Evolutionary conservation across 1,139 yeast species (phyloP), one percentile per base, ranked within the genome.

Genomic region (Hansenula sp.): DNA sequence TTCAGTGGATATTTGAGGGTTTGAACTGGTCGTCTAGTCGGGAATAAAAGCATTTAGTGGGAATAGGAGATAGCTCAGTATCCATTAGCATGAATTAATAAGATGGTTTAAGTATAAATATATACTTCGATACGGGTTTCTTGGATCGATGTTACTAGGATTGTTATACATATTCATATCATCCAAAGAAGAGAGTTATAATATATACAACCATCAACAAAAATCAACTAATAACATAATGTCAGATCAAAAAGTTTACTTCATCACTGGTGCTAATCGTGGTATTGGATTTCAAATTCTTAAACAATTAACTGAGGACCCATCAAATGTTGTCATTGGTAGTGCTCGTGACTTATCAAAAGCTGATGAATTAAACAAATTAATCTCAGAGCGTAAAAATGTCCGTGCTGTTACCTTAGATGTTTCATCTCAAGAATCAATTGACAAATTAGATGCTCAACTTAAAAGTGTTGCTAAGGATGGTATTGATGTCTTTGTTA

Each of bases 401-500:
- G 32, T 52, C 25, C 24, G 41, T 4, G 31, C 47, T 18, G 43
- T 50, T 15, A 47, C 46, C 29, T 42, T 59, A 11, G 64, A 60
- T 37, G 50, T 53, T 5, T 42, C 54, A 3, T 40, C 45, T 25
- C 44, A 46, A n/a, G 51, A 47, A 9, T 47, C 57, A 12, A 53
- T 53, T 36, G 41, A 42, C 3, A 41, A 36, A 8, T 31, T 58
- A 13, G 44, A 36, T 48, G 40, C 21, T 41, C 47, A 33, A 38
- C 21, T 49, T 44, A 6, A 15, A 18, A 33, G 29, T n/a, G 36
- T 34, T 29, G 51, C 49, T 3, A 21, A 44, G 5, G 68, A 67
- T 33, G 65, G 66, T 30, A 66, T 76, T 44, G 81, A 76, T 54
- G 68, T 72, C 36, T 72, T 73, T 41, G 70, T 74, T 41, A 74